Percentiles rank a stretch among this genome's conserved stretches.
Conservation (phyloP, 257 asterid species). For the Penstemon eatonii region DNA sequence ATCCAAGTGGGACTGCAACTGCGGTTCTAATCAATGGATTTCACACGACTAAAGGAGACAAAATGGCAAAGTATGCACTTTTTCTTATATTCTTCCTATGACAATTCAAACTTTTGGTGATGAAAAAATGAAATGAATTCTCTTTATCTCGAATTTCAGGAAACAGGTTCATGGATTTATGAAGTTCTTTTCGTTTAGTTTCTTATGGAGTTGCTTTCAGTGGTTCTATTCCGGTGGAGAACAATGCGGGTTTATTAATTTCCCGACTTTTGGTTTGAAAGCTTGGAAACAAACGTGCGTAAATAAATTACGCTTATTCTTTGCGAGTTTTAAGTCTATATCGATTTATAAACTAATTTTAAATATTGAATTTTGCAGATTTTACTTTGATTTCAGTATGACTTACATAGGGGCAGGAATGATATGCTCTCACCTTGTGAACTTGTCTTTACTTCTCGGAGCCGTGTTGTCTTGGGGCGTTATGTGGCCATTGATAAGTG, state of each 20-base stretch:
- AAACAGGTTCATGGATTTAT: slow-evolving; percentile 73
- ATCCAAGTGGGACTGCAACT: slow-evolving; percentile 35
- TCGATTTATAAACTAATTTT: slow-evolving; percentile 19
- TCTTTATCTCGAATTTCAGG: slow-evolving; percentile 40
- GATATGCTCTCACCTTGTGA: slow-evolving; percentile 28
- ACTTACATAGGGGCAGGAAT: slow-evolving; percentile 25
- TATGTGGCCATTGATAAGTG: slow-evolving; percentile 59
- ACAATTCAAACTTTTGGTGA: not conserved
- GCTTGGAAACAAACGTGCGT: slow-evolving; percentile 36
- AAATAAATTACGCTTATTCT: not conserved
- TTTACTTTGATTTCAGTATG: slow-evolving; percentile 23
- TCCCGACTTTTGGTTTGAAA: slow-evolving; percentile 44
- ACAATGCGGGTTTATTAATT: slow-evolving; percentile 62
- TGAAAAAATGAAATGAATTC: not conserved
- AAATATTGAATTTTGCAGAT: slow-evolving; percentile 36
- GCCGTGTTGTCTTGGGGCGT: slow-evolving; percentile 26
- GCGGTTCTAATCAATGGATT: slow-evolving; percentile 65
- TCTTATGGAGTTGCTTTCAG: not conserved
- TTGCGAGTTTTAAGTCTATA: not conserved
- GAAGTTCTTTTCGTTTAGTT: not conserved
- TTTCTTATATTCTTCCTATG: not conserved
- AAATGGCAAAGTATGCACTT: slow-evolving; percentile 29
- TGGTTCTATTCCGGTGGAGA: slow-evolving; percentile 35
- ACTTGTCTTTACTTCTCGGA: slow-evolving; percentile 39
- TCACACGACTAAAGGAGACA: slow-evolving; percentile 33